Percentiles rank a stretch among this genome's conserved stretches.
These are phyloP conservation scores for Akebia trifoliata DNA, from an alignment of 164 flowering plant genomes.

Conservation along the genomic window DNA sequence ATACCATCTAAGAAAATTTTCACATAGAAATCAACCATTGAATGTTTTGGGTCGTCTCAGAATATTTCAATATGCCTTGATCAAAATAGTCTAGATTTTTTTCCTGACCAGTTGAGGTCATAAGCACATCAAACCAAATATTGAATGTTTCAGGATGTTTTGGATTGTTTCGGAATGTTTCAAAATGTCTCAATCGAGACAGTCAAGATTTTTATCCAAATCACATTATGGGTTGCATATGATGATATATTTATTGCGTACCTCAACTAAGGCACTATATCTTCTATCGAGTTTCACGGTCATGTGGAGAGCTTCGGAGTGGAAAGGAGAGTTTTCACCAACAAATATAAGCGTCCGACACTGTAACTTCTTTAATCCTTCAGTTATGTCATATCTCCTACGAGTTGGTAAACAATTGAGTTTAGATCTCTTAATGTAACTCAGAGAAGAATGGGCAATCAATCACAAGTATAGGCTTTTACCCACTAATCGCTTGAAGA, in stretches of 20 bases:
- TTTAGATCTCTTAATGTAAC: neutral
- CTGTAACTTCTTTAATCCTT: conserved; percentile 62
- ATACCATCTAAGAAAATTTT: no score
- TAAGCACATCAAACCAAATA: no score
- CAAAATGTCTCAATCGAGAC: no score
- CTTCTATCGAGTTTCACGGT: conserved; percentile 64
- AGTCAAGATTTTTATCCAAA: no score
- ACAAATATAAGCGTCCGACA: conserved; percentile 90
- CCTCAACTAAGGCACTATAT: conserved; percentile 93
- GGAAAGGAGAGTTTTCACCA: conserved; percentile 81
- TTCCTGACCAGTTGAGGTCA: no score
- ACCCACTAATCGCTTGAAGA: conserved; percentile 85
- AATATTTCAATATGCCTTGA: no score
- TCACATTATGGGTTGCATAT: neutral
- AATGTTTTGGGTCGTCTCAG: no score
- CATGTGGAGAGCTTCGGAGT: conserved; percentile 85
- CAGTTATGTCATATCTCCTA: conserved; percentile 84
- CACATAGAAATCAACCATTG: no score
- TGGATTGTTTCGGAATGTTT: no score
- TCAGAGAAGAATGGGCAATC: neutral
- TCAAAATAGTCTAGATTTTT: no score
- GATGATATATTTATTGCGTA: conserved; percentile 16
- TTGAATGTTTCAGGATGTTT: no score
- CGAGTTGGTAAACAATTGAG: conserved; percentile 8
- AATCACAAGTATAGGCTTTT: conserved; percentile 9